Evolutionary conservation across 805 yeast species (phyloP), one percentile per base, ranked within the genome.

Genomic region (Sugiyamaella boreocaroliniensis): DNA sequence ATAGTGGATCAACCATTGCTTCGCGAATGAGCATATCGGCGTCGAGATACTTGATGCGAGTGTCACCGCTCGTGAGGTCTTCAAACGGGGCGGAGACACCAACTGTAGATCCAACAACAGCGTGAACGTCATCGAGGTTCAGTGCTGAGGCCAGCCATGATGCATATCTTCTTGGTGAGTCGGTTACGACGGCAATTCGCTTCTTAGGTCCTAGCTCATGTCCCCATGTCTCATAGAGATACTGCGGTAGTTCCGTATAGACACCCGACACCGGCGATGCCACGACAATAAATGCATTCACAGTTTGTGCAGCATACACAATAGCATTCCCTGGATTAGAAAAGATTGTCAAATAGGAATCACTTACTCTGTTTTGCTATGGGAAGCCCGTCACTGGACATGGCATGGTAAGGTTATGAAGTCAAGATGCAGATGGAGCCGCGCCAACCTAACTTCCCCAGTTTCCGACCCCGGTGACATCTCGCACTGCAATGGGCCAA

Each of bases 31-130:
- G 62, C 32, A 86, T 78, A 70, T 95, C 95, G 55, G 86, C 93
- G 0, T 93, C 85, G 85, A 87, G 79, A 66, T 83, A 86, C 68
- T 84, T 85, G 42, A 87, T 79, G 26, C 70, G 66, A 0, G 95
- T 87, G 41, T 68, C 67, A 0, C 67, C 48, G 3, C 74, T 66
- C 0, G 89, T 79, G 44, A 59, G 62, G 64, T 85, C 92, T 59
- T 87, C 93, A 63, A 87, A 88, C 63, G 95, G 74, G 47, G 86
- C 81, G 0, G 86, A 67, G 62, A 78, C 86, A 0, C 95, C 96
- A 32, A 86, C 95, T 22, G 15, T 29, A n/a, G 16, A 18, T 4
- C 48, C 29, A 7, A 14, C 37, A 5, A 40, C 45, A 12, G 18
- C 20, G 11, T 26, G 15, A 2, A 9, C 47, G 6, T 15, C 37